Conservation (phyloP, 805 yeast genomes). For the Candida sonorensis region DNA sequence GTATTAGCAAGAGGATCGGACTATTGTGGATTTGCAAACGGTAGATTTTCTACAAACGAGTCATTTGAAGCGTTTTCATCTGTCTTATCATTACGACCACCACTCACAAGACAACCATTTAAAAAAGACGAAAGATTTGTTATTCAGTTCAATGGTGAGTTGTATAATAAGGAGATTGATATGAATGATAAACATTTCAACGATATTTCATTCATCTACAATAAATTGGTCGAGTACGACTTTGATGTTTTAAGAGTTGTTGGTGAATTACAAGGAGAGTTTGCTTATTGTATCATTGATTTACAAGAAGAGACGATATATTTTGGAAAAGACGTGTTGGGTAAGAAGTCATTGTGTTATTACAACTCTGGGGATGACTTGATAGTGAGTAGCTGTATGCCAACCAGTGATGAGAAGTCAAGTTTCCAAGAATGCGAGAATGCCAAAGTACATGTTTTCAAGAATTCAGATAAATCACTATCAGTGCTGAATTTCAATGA, state of each 20-base stretch:
- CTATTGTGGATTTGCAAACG: slow-evolving; percentile 29
- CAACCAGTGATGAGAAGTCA: slow-evolving; percentile 21
- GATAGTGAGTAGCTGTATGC: slow-evolving; percentile 42
- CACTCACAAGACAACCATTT: slow-evolving; percentile 73
- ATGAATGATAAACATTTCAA: slow-evolving; percentile 30
- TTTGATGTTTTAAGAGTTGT: slow-evolving; percentile 37
- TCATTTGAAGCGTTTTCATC: slow-evolving; percentile 51
- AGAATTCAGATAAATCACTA: slow-evolving; percentile 20
- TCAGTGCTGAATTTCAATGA: slow-evolving; percentile 10
- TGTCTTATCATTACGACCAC: slow-evolving; percentile 72
- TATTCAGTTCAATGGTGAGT: slow-evolving; percentile 87
- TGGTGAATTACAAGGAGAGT: slow-evolving; percentile 65
- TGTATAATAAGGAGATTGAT: slow-evolving; percentile 56
- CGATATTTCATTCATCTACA: slow-evolving; percentile 55
- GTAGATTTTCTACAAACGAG: slow-evolving; percentile 1
- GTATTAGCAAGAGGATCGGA: slow-evolving; percentile 64
- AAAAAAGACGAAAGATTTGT: slow-evolving; percentile 27
- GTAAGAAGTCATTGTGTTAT: slow-evolving; percentile 70
- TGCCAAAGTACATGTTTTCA: slow-evolving; percentile 42
- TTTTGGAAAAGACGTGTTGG: slow-evolving; percentile 82
- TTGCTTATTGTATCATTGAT: slow-evolving; percentile 59
- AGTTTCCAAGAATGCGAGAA: slow-evolving; percentile 49
- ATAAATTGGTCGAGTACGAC: slow-evolving; percentile 23
- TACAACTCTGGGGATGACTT: slow-evolving; percentile 27
- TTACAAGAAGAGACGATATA: slow-evolving; percentile 33